A percentile compares a stretch with the other conserved stretches of the same genome.
Evolutionary conservation across 768 basidiomycete genomes (phyloP).

Genomic region (Mycena rosella): DNA sequence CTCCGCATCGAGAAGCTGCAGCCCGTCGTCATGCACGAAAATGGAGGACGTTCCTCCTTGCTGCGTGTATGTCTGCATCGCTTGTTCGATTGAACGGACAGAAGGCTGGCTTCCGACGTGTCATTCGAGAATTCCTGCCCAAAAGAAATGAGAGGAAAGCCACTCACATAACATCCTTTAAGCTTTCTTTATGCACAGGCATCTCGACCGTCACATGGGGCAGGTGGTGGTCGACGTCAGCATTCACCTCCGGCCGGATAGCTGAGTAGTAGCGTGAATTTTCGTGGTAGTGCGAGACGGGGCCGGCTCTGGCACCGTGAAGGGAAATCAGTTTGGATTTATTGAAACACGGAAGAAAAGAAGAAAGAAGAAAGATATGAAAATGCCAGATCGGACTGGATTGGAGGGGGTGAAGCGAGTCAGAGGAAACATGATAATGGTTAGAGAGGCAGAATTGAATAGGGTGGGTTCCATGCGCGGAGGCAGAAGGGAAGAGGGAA

Average conservation of each 20-base stretch:
- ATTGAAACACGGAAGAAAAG: no score
- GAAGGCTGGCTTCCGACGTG: background rate
- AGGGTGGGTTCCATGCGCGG: background rate
- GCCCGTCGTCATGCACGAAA: no score
- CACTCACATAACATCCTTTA: conserved; percentile 85
- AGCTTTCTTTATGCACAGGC: conserved; percentile 90
- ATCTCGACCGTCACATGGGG: conserved; percentile 86
- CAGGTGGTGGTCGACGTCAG: conserved; percentile 70
- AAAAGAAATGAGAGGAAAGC: background rate
- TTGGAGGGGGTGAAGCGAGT: no score
- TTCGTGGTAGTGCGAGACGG: conserved; percentile 87
- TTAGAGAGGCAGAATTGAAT: background rate
- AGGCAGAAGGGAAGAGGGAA: background rate
- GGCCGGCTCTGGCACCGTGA: conserved; percentile 68
- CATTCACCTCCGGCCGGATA: conserved; percentile 68
- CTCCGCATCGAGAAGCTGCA: no score
- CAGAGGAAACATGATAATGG: no score
- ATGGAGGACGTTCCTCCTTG: no score
- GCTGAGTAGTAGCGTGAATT: conserved; percentile 90
- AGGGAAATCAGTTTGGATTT: no score
- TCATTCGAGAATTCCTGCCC: no score
- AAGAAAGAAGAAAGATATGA: no score
- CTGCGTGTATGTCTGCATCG: no score
- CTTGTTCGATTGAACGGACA: background rate
- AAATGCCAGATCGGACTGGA: no score